A percentile compares a stretch with the other conserved stretches of the same genome.
Evolutionary conservation across 2,329 filamentous ascomycete species (phyloP).

Genomic region (Trichoderma aggressivum): DNA sequence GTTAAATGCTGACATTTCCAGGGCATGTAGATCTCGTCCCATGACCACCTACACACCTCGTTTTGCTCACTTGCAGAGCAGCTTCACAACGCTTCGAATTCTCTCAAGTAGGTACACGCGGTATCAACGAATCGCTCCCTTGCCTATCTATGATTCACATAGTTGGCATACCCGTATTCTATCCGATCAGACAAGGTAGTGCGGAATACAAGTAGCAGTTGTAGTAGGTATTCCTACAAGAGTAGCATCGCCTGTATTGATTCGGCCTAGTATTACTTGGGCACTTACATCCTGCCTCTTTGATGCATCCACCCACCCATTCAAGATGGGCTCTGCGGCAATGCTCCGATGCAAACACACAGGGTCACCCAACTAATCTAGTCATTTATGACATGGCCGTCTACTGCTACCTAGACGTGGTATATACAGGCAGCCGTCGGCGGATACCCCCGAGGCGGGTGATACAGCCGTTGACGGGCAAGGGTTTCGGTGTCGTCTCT

Average conservation of each 20-base stretch:
- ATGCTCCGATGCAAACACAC: conserved; percentile 16
- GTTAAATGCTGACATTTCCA: not conserved
- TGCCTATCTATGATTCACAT: not conserved
- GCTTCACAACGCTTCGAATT: not conserved
- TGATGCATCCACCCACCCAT: not conserved
- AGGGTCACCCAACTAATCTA: conserved; percentile 9
- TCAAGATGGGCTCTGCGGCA: not conserved
- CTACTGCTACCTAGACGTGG: not conserved
- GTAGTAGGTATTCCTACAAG: not conserved
- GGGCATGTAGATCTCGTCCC: not conserved
- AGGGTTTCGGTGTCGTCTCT: conserved; percentile 8
- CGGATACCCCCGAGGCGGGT: conserved; percentile 10
- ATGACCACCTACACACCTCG: not conserved
- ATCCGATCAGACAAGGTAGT: not conserved
- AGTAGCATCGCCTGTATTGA: not conserved
- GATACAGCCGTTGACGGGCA: conserved; percentile 2
- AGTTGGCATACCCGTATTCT: not conserved
- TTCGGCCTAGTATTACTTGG: not conserved
- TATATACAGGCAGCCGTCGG: not conserved
- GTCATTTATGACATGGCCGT: conserved; percentile 15
- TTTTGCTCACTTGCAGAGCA: not conserved
- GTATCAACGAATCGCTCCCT: not conserved
- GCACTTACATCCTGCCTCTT: not conserved
- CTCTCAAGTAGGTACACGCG: too few relatives aligned
- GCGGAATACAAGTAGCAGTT: not conserved